phyloP scores from a whole-genome alignment of 1,284 basidiomycete species.

The Naganishia liquefaciens region DNA sequence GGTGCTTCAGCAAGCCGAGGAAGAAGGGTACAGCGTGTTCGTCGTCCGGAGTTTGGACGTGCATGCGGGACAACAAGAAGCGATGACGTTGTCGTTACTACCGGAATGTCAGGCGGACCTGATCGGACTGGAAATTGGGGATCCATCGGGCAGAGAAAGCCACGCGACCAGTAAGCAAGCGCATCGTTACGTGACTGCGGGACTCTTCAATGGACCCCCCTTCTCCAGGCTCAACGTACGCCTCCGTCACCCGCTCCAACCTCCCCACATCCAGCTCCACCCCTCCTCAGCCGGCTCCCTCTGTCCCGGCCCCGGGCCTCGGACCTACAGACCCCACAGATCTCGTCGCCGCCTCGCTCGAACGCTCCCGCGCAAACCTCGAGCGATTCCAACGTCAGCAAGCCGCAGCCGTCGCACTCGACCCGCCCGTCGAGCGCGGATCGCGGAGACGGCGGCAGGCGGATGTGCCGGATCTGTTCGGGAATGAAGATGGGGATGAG shows the following conservation, averaged over 20 bases:
- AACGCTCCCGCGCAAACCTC: slow-evolving; percentile 64
- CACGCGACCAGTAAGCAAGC: slow-evolving; percentile 5
- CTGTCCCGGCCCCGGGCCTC: not conserved
- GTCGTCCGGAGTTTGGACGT: slow-evolving; percentile 61
- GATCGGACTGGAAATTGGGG: slow-evolving; percentile 47
- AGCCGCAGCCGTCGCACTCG: slow-evolving; percentile 34
- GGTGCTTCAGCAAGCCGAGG: slow-evolving; percentile 82
- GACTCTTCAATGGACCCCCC: slow-evolving; percentile 9
- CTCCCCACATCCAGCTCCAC: not conserved
- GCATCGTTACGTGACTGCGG: slow-evolving; percentile 12
- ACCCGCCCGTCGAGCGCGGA: not conserved
- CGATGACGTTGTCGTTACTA: slow-evolving; percentile 46
- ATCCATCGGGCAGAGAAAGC: slow-evolving; percentile 42
- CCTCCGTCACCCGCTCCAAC: slow-evolving; percentile 24
- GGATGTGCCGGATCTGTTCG: slow-evolving; percentile 27
- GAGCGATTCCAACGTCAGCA: slow-evolving; percentile 69
- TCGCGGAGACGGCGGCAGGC: slow-evolving; percentile 32
- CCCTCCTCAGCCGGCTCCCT: not conserved
- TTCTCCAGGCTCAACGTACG: slow-evolving; percentile 31
- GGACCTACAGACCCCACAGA: slow-evolving; percentile 55
- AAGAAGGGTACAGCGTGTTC: slow-evolving; percentile 88
- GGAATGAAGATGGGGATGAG: slow-evolving; percentile 20
- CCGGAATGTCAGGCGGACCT: slow-evolving; percentile 49
- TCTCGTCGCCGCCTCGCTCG: slow-evolving; percentile 67
- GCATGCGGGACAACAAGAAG: slow-evolving; percentile 27